A percentile compares a stretch with the other conserved stretches of the same genome.
phyloP scores from a whole-genome alignment of 148 eudicot genomes.

The Dysphania ambrosioides region DNA sequence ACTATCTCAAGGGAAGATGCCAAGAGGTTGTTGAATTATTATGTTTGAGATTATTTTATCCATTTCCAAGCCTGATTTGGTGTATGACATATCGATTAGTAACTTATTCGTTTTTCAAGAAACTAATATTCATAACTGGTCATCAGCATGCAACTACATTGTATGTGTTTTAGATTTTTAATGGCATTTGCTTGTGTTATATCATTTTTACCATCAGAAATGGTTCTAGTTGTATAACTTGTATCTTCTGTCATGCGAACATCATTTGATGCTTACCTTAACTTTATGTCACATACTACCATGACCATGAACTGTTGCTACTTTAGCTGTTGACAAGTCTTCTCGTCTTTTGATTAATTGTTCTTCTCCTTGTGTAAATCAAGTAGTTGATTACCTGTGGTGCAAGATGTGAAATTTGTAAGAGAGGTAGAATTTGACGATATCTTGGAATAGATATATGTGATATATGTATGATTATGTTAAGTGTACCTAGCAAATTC shows the following conservation, averaged over 20 bases:
- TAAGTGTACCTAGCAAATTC: background rate
- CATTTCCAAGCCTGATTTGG: background rate
- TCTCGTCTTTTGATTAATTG: conserved; percentile 9
- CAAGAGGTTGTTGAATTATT: conserved; percentile 54
- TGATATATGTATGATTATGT: background rate
- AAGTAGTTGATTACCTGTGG: background rate
- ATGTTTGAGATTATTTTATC: conserved; percentile 5
- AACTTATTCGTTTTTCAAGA: too few relatives aligned
- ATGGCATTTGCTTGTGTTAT: background rate
- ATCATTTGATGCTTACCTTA: background rate
- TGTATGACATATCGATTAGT: background rate
- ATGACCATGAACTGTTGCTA: background rate
- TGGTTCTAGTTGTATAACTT: background rate
- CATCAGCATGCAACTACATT: background rate
- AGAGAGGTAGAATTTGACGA: background rate
- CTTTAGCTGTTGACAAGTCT: background rate
- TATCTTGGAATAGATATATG: background rate
- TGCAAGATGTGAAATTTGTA: background rate
- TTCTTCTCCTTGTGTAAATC: background rate
- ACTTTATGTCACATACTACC: background rate
- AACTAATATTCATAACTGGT: background rate
- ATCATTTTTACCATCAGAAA: background rate
- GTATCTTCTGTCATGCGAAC: background rate
- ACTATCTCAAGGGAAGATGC: conserved; percentile 86
- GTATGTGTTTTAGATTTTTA: background rate